phyloP scores from a whole-genome alignment of 352 stramenopile species.

The Pythium pyrilobum region DNA sequence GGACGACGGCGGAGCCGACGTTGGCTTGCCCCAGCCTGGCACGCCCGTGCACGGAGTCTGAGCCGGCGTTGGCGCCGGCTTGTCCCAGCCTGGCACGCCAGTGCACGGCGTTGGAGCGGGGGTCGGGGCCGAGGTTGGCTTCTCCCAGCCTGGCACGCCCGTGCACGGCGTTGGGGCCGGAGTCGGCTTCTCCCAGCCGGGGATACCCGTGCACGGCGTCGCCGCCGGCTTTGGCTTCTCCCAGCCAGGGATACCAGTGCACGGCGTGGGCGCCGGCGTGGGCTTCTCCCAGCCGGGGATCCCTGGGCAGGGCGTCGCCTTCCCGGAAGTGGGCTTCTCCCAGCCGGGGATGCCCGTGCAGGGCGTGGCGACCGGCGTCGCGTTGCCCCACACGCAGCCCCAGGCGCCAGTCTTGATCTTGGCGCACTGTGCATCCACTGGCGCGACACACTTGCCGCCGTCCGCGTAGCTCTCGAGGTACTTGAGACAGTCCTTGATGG shows the following conservation, averaged over 20 bases:
- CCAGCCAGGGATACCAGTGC: constrained; percentile 10
- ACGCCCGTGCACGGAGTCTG: constrained; percentile 16
- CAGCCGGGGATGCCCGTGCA: constrained; percentile 18
- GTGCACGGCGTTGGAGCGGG: constrained; percentile 14
- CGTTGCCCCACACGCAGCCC: constrained; percentile 47
- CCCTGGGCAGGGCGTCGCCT: constrained; percentile 24
- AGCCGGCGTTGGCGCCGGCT: constrained; percentile 4
- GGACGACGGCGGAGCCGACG: background rate
- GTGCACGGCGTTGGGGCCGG: background rate
- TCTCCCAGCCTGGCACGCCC: constrained; percentile 15
- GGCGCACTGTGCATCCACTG: constrained; percentile 40
- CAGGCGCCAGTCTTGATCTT: constrained; percentile 70
- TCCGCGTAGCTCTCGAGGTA: constrained; percentile 51
- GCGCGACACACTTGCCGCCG: constrained; percentile 41
- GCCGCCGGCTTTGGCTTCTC: constrained; percentile 13
- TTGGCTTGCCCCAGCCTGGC: constrained; percentile 2
- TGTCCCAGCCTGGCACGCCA: constrained; percentile 17
- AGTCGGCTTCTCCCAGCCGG: constrained; percentile 9
- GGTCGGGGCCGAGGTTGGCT: background rate
- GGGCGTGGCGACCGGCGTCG: constrained; percentile 7
- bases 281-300: constrained; percentile 15
- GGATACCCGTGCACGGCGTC: constrained; percentile 26
- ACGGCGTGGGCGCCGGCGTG: background rate
- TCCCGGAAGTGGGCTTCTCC: constrained; percentile 4
- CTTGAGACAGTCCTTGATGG: constrained; percentile 49